Evolutionary conservation across 768 basidiomycete species (phyloP).

Genomic region (Collybiopsis luxurians): DNA sequence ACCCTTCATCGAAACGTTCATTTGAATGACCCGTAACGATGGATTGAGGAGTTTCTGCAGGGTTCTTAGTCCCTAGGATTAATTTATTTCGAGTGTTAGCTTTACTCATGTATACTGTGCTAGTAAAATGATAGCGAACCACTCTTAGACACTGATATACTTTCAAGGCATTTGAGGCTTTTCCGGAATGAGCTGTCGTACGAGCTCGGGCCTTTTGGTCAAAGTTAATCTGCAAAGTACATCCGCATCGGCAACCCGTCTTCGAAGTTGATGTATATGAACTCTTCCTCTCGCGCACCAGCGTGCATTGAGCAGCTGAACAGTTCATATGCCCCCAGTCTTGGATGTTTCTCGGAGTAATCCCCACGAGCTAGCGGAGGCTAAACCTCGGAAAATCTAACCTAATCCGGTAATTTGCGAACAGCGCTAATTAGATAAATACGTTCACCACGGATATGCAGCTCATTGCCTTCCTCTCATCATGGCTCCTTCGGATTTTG

Average conservation of each 20-base stretch:
- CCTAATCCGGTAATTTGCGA: background rate
- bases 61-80: background rate
- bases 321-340: too few species aligned
- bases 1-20: background rate
- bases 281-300: too few species aligned
- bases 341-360: background rate
- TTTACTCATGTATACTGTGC: background rate
- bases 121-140: too few species aligned
- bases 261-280: too few species aligned
- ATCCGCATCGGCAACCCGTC: too few species aligned
- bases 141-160: too few species aligned
- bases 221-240: too few species aligned
- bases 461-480: background rate
- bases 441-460: background rate
- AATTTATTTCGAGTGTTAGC: background rate
- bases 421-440: background rate
- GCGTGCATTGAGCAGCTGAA: too few species aligned
- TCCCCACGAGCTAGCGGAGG: background rate
- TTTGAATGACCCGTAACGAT: background rate
- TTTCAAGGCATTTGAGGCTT: too few species aligned
- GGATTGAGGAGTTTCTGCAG: background rate
- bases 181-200: too few species aligned
- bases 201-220: too few species aligned
- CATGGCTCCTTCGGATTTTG: conserved; percentile 73
- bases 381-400: background rate